A percentile compares a stretch with the other conserved stretches of the same genome.
phyloP scores from a whole-genome alignment of 192 early-diverging fungal genomes.

The Dimargaris cristalligena region DNA sequence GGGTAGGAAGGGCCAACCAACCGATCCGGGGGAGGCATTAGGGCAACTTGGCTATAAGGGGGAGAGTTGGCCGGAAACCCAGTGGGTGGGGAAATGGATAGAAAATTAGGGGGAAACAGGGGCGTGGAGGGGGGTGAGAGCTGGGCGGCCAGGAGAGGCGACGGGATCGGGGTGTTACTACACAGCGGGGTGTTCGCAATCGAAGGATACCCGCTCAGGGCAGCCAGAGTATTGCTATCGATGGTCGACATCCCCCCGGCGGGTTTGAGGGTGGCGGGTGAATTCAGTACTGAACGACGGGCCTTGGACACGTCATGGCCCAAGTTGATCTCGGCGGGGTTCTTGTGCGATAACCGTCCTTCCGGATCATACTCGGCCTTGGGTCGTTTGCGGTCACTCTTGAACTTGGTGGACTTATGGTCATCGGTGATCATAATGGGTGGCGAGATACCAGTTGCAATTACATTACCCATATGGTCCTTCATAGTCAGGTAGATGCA shows the following conservation, averaged over 20 bases:
- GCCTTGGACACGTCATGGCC: not conserved
- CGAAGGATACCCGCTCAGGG: not conserved
- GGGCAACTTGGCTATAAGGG: not conserved
- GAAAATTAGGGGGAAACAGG: not conserved
- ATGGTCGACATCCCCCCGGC: not conserved
- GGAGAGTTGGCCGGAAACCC: not conserved
- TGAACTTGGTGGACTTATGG: slow-evolving; percentile 76
- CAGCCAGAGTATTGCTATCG: not conserved
- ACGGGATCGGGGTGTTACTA: slow-evolving; percentile 1
- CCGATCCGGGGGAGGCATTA: slow-evolving; percentile 2
- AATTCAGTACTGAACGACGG: slow-evolving; percentile 9
- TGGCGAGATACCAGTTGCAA: slow-evolving; percentile 69
- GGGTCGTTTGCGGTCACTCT: slow-evolving; percentile 28
- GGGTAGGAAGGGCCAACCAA: not conserved
- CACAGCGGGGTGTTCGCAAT: not conserved
- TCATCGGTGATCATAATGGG: slow-evolving; percentile 97
- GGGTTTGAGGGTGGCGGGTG: slow-evolving; percentile 1
- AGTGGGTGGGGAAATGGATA: not conserved
- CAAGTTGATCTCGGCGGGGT: slow-evolving; percentile 19
- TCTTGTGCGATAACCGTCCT: slow-evolving; percentile 17
- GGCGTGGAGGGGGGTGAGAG: slow-evolving; percentile 2
- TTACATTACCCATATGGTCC: slow-evolving; percentile 40
- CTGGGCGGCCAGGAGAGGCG: slow-evolving; percentile 2
- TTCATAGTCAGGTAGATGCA: slow-evolving; percentile 67
- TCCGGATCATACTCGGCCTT: slow-evolving; percentile 33